Base-by-base conservation (phyloP, 2,329 filamentous ascomycete species). In the Lachnellula cervina region DNA sequence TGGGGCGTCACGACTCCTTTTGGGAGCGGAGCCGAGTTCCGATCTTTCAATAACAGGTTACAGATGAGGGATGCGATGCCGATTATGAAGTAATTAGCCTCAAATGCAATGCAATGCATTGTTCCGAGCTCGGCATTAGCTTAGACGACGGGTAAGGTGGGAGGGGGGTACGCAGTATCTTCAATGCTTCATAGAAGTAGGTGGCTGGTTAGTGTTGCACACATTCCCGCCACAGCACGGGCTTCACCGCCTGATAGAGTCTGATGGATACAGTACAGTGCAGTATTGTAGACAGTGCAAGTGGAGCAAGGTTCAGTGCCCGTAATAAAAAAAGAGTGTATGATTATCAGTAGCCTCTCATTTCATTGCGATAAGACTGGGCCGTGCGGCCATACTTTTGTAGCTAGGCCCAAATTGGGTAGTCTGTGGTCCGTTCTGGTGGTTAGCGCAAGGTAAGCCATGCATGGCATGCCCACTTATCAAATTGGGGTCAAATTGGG, bases 341-440 rank as follows among this genome's bases (percentile, higher is more conserved):
- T 13, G 3, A 51, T 46, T 58, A 58, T 52, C 51, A 60, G 38
- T 19, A 60, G 21, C 60, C 55, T 52, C 46, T 60, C 54, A 58
- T 21, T 16, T 46, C 13, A 4, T 46, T 11, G 37, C 59, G 59
- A 62, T 62, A 62, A 62, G 57, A 56, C 43, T 25, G 44, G 23
- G 49, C 53, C 53, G 57, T 25, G 57, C 49, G 54, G 14, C 8
- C 17, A 21, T n/a, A 51, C 40, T 44, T 49, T 37, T 42, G 44
- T 40, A 37, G 40, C 44, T 42, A 21, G 13, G 21, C n/a, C 37
- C 14, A 40, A 16, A 2, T 2, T 7, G 16, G n/a, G 8, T 16
- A 17, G n/a, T 17, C 14, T 17, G 14, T 40, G 37, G 37, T 17
- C 14, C n/a, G 1, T 38, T n/a, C n/a, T n/a, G n/a, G n/a, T n/a